These are phyloP conservation scores for Melampsora americana DNA, from an alignment of 1,284 basidiomycete species.

Conservation along the genomic window DNA sequence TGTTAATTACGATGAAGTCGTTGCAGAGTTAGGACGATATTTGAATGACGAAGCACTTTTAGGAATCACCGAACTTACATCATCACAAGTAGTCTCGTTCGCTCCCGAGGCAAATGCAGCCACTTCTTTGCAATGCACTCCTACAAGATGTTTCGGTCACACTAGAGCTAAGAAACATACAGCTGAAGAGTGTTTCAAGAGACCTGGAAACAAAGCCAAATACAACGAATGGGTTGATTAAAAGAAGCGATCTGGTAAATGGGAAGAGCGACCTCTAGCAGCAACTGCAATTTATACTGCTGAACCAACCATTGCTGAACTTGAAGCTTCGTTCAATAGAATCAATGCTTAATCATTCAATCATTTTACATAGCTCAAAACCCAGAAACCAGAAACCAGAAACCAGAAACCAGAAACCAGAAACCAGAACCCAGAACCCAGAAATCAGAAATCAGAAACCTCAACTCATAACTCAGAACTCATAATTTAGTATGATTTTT, in stretches of 20 bases:
- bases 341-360: background rate
- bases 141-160: background rate
- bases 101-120: background rate
- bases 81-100: background rate
- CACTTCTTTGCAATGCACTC: background rate
- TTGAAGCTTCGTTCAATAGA: background rate
- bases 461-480: background rate
- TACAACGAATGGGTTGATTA: background rate
- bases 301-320: background rate
- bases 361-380: background rate
- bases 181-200: background rate
- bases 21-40: background rate
- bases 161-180: background rate
- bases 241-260: background rate
- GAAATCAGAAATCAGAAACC: background rate
- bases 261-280: background rate
- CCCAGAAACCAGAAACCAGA: background rate
- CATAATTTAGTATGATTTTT: background rate
- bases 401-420: background rate
- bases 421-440: background rate
- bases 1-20: background rate
- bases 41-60: background rate
- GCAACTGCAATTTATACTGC: background rate
- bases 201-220: background rate
- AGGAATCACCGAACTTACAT: background rate